Evolutionary conservation across 1,139 yeast genomes (phyloP).

Genomic region (Pichia sp.): DNA sequence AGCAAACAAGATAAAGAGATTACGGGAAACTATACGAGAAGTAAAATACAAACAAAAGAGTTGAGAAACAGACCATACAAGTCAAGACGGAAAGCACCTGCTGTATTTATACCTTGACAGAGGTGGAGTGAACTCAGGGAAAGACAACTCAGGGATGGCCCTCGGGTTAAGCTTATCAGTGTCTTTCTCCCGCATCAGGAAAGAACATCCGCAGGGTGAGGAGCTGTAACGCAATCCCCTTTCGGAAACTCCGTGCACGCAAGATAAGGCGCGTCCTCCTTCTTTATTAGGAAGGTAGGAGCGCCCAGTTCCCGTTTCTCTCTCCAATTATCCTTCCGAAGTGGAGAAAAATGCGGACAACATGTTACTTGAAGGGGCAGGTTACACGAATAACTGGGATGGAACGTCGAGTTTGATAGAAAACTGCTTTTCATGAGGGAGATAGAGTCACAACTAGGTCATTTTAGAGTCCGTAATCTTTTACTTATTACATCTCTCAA

Average conservation of each 20-base stretch:
- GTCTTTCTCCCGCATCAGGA: constrained; percentile 8
- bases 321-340: neutral
- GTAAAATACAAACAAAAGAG: too few species aligned
- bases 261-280: neutral
- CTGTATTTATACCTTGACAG: neutral
- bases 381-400: neutral
- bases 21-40: too few species aligned
- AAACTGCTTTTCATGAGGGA: neutral
- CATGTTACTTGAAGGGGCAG: neutral
- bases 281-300: constrained; percentile 1
- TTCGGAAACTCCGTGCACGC: neutral
- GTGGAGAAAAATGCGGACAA: neutral
- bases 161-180: neutral
- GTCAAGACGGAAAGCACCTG: neutral
- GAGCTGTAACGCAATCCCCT: neutral
- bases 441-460: neutral
- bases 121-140: neutral
- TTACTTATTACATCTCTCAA: neutral
- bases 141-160: neutral
- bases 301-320: neutral
- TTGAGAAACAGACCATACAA: neutral
- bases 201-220: constrained; percentile 5
- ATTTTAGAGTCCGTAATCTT: neutral
- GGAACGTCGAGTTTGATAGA: neutral
- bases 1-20: neutral